Base-by-base conservation (phyloP, 352 stramenopile genomes). In the Globisporangium ultimum region DNA sequence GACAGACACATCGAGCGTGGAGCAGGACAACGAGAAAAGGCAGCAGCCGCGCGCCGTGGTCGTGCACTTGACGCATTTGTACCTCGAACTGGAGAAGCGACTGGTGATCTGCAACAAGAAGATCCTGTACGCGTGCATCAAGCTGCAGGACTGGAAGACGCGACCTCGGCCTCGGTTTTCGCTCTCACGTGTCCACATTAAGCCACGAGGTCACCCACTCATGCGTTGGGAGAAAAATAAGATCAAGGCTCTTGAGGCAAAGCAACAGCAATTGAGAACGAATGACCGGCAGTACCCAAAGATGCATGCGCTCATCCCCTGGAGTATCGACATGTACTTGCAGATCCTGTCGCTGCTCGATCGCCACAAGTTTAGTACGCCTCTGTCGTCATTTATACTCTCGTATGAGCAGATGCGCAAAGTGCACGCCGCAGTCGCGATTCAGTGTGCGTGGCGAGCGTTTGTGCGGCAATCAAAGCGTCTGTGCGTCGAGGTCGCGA, bases 311-410 rank as follows among this genome's bases (percentile, higher is more conserved):
- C 84, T 91, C 22, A 69, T 91, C 24, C 79, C 79, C 2, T 89
- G 76, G 76, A 91, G 78, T 12, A 80, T 91, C 54, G 81, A 89
- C 52, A 91, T 91, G 81, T 87, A 89, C 41, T 41, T 88, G 61
- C 78, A 87, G 42, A 70, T 91, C 38, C 72, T 84, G 53, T 52
- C 74, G 5, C 70, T 66, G 47, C 66, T 84, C n/a, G 53, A 87
- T 48, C 56, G 61, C 4, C 24, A 28, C 24, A 28, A 22, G 20
- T 17, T 18, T 53, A 22, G 48, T 21, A 17, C n/a, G n/a, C 5
- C 42, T 34, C 42, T 57, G 57, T 58, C 77, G 4, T 56, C 67
- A 12, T 83, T 91, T 61, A 75, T 75, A 9, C 46, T 91, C 22
- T 66, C 79, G 14, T 89, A 88, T 53, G 71, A 85, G 22, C 69